Evolutionary conservation across 2,329 filamentous ascomycete species (phyloP).

Genomic region (Bipolaris gigantea): DNA sequence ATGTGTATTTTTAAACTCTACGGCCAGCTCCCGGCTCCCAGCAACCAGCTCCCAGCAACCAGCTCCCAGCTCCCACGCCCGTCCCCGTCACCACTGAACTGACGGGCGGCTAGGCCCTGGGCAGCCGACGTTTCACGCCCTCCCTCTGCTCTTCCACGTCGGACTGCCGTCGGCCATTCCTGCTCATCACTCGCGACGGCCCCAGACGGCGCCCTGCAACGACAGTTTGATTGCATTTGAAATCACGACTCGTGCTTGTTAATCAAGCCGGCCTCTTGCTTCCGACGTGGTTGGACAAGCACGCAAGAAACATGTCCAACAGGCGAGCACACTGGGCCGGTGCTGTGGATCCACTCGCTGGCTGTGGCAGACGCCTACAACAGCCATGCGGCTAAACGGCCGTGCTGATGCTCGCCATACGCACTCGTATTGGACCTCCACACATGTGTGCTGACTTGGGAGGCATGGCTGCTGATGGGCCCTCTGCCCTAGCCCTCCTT

Average conservation of each 20-base stretch:
- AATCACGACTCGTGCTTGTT: slow-evolving; percentile 12
- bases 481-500: too few species aligned
- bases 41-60: neutral
- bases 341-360: slow-evolving; percentile 6
- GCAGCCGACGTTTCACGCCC: slow-evolving; percentile 12
- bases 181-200: slow-evolving; percentile 3
- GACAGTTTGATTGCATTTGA: slow-evolving; percentile 18
- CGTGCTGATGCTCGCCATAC: neutral
- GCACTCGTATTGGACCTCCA: neutral
- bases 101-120: slow-evolving; percentile 3
- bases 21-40: neutral
- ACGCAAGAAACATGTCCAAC: slow-evolving; percentile 30
- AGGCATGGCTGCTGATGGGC: neutral
- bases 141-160: neutral
- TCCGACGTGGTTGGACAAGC: slow-evolving; percentile 16
- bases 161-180: slow-evolving; percentile 1
- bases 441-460: neutral
- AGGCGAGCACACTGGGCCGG: slow-evolving; percentile 5
- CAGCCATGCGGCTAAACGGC: slow-evolving; percentile 6
- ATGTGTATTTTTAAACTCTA: slow-evolving; percentile 9
- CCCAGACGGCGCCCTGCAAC: slow-evolving; percentile 8
- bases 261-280: slow-evolving; percentile 8
- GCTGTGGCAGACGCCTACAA: slow-evolving; percentile 7
- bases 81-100: neutral
- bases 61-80: neutral